phyloP scores from a whole-genome alignment of 352 stramenopile genomes.

The Pythium graminicola region DNA sequence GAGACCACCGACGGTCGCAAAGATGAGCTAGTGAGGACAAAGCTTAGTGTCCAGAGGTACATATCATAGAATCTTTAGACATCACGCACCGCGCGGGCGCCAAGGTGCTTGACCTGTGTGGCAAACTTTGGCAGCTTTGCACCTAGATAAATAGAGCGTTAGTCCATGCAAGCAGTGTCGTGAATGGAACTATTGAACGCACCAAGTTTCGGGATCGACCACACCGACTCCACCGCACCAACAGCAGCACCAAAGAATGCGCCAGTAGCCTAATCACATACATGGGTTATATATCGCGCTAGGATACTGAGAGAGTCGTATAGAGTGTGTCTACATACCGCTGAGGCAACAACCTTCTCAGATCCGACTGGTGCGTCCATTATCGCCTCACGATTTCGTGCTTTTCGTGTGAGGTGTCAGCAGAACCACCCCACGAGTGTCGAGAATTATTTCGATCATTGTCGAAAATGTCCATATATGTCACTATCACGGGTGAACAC shows the following conservation, averaged over 20 bases:
- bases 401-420: no score
- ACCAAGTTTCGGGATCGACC: constrained; percentile 85
- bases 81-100: constrained; percentile 52
- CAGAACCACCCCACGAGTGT: constrained; percentile 3
- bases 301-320: no score
- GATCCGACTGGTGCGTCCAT: constrained; percentile 60
- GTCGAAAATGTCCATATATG: constrained; percentile 6
- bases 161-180: no score
- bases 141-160: constrained; percentile 41
- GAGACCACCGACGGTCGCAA: constrained; percentile 52
- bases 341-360: constrained; percentile 76
- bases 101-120: constrained; percentile 74
- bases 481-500: no score
- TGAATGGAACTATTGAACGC: no score
- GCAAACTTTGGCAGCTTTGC: constrained; percentile 78
- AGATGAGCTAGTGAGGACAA: constrained; percentile 45
- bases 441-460: constrained; percentile 10
- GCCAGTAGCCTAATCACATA: constrained; percentile 41
- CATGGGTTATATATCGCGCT: neutral
- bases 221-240: constrained; percentile 80
- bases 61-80: neutral
- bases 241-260: constrained; percentile 70
- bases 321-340: constrained; percentile 35
- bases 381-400: constrained; percentile 24
- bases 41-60: neutral